Percentiles rank a stretch among this genome's conserved stretches.
These are phyloP conservation scores for Eurotiales sp. DNA, from an alignment of 2,329 filamentous ascomycete species.

Conservation along the genomic window DNA sequence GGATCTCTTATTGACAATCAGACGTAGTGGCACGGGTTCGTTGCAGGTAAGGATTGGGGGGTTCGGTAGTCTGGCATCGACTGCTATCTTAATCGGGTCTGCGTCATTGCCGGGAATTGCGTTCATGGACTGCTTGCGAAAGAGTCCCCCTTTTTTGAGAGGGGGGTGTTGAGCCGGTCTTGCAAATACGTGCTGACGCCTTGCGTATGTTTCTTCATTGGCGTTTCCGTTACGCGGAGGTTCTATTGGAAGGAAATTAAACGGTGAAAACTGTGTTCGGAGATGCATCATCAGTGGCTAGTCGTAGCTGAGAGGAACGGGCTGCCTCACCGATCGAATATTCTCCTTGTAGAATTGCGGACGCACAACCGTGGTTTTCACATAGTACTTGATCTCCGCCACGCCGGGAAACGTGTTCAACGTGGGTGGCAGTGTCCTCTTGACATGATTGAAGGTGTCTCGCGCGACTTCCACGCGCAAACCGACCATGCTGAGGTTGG, in stretches of 20 bases:
- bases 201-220: constrained; percentile 77
- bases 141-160: constrained; percentile 54
- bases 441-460: constrained; percentile 62
- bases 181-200: constrained; percentile 63
- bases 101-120: constrained; percentile 30
- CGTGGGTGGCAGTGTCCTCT: constrained; percentile 81
- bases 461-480: constrained; percentile 44
- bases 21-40: constrained; percentile 72
- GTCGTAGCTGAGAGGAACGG: too few relatives aligned
- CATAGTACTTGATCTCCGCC: constrained; percentile 88
- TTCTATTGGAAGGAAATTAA: constrained; percentile 92
- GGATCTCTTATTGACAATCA: constrained; percentile 74
- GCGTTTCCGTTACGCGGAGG: constrained; percentile 67
- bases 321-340: constrained; percentile 51
- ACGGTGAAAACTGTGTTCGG: constrained; percentile 52
- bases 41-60: constrained; percentile 89
- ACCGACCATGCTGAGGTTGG: constrained; percentile 44
- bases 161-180: constrained; percentile 22
- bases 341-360: constrained; percentile 89
- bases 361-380: constrained; percentile 93
- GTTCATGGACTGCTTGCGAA: constrained; percentile 42
- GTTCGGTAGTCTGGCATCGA: constrained; percentile 82
- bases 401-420: constrained; percentile 80
- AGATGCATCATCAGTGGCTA: too few relatives aligned
- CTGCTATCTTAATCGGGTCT: constrained; percentile 56